These are phyloP conservation scores for Sedum album DNA, from an alignment of 164 flowering plant species.

Conservation along the genomic window DNA sequence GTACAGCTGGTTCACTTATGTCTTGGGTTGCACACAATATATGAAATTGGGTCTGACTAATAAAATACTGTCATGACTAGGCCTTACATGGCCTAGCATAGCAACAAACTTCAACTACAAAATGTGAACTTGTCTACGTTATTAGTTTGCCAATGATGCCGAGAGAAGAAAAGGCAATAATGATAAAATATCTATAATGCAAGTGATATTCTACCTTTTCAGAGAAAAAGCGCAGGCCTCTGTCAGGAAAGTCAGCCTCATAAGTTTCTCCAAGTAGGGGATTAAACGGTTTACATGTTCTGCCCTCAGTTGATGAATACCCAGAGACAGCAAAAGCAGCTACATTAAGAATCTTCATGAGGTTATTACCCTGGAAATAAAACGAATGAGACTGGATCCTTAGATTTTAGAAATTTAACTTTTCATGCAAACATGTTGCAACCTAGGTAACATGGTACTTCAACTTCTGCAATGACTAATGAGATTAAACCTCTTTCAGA, in stretches of 20 bases:
- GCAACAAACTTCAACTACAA: too few relatives aligned
- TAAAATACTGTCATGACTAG: too few relatives aligned
- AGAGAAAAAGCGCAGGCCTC: conserved; percentile 89
- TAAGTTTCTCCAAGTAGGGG: neutral
- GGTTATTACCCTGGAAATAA: conserved; percentile 57
- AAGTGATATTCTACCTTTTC: conserved; percentile 57
- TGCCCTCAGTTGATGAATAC: conserved; percentile 96
- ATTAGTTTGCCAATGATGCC: too few relatives aligned
- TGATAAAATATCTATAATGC: neutral
- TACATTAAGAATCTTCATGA: conserved; percentile 85
- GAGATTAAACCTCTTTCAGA: neutral
- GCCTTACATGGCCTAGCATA: too few relatives aligned
- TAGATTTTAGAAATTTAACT: neutral
- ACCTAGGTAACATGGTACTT: neutral
- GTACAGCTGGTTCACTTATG: too few relatives aligned
- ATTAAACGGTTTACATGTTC: conserved; percentile 77
- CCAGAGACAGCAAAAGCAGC: conserved; percentile 99
- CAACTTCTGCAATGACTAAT: neutral
- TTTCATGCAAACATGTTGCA: neutral
- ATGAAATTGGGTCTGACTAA: too few relatives aligned
- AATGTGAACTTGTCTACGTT: too few relatives aligned
- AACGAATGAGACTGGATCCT: neutral
- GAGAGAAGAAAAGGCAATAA: too few relatives aligned
- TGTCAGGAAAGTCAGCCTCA: conserved; percentile 63
- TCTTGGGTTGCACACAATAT: too few relatives aligned